These are phyloP conservation scores for Hanseniaspora jakobsenii DNA, from an alignment of 805 yeast species.

Conservation along the genomic window DNA sequence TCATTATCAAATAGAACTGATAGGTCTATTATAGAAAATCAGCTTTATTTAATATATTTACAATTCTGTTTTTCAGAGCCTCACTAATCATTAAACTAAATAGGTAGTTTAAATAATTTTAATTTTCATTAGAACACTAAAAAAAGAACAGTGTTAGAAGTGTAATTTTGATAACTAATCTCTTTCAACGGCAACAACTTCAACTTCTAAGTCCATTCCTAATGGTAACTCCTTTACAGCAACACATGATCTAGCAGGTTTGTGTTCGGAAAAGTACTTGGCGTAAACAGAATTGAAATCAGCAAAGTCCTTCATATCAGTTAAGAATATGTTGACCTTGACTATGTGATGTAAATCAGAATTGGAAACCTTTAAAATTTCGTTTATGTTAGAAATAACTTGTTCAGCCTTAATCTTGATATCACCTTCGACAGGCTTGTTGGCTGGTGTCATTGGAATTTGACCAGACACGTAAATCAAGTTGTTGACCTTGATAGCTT, in stretches of 20 bases:
- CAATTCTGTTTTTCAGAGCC: no score
- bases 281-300: conserved; percentile 78
- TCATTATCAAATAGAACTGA: no score
- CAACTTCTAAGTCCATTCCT: conserved; percentile 76
- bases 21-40: no score
- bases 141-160: no score
- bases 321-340: conserved; percentile 76
- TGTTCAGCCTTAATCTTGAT: conserved; percentile 70
- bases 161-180: no score
- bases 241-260: conserved; percentile 96
- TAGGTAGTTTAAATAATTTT: no score
- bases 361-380: conserved; percentile 72
- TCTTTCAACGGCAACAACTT: conserved; percentile 75
- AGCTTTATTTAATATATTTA: no score
- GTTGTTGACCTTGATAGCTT: conserved; percentile 84
- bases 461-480: conserved; percentile 90
- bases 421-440: conserved; percentile 64
- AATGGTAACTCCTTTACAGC: conserved; percentile 88
- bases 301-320: conserved; percentile 79
- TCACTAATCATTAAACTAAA: no score
- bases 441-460: conserved; percentile 77
- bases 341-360: conserved; percentile 73
- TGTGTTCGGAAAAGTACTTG: conserved; percentile 59
- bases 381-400: conserved; percentile 52
- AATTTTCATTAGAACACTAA: no score